phyloP scores from a whole-genome alignment of 768 basidiomycete genomes.

The Myochromella boudieri region DNA sequence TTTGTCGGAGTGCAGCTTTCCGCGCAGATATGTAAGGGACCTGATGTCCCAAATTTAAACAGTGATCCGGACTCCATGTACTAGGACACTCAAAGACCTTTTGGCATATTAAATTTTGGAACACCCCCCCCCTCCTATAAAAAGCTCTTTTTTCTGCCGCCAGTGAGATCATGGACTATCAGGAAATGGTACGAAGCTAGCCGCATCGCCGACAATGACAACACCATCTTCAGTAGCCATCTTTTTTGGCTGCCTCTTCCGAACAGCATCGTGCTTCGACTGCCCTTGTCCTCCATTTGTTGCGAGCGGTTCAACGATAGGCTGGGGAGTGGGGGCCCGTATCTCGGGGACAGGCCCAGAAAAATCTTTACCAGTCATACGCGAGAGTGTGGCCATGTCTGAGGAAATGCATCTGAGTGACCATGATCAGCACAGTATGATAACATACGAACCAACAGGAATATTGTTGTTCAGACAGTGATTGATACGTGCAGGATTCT shows the following conservation, averaged over 20 bases:
- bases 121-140: too few relatives aligned
- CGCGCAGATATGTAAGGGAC: too few relatives aligned
- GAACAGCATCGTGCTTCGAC: conserved; percentile 9
- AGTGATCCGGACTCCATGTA: too few relatives aligned
- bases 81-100: too few relatives aligned
- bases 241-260: conserved; percentile 24
- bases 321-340: conserved; percentile 35
- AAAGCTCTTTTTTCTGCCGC: neutral
- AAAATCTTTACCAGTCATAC: conserved; percentile 86
- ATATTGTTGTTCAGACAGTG: conserved; percentile 71
- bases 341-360: conserved; percentile 80
- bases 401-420: neutral
- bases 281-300: conserved; percentile 15
- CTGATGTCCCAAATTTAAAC: too few relatives aligned
- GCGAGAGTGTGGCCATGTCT: conserved; percentile 75
- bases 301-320: conserved; percentile 19
- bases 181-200: conserved; percentile 23
- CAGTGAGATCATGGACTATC: conserved; percentile 1
- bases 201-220: conserved; percentile 37
- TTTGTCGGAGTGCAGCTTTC: too few relatives aligned
- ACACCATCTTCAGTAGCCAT: conserved; percentile 30
- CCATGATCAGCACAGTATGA: neutral
- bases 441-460: conserved; percentile 64
- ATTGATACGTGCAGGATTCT: conserved; percentile 74
- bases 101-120: too few relatives aligned